A percentile compares a stretch with the other conserved stretches of the same genome.
phyloP scores from a whole-genome alignment of 2,329 filamentous ascomycete genomes.

The Alternaria sp. region DNA sequence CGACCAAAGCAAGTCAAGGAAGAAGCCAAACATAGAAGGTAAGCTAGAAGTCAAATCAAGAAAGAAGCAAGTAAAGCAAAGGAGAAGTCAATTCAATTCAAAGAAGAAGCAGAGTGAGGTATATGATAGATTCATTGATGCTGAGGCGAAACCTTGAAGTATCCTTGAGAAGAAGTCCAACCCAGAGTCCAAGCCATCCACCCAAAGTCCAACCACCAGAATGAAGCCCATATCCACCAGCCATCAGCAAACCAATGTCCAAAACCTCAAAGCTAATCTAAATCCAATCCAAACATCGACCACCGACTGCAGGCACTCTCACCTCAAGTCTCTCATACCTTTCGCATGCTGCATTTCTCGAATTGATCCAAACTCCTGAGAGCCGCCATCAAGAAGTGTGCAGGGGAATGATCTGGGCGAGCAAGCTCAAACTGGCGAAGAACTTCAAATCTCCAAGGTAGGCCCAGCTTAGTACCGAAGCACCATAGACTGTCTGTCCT shows the following conservation, averaged over 20 bases:
- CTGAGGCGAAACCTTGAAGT: constrained; percentile 3
- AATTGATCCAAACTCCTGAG: constrained; percentile 12
- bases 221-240: constrained; percentile 4
- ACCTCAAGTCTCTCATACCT: constrained; percentile 3
- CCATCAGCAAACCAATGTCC: constrained; percentile 3
- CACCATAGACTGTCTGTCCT: constrained; percentile 17
- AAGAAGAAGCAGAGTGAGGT: background rate
- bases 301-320: constrained; percentile 1
- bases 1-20: background rate
- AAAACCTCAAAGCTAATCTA: background rate
- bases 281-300: constrained; percentile 6
- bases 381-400: constrained; percentile 12
- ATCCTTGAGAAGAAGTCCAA: background rate
- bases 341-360: constrained; percentile 11
- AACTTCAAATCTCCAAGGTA: constrained; percentile 5
- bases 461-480: constrained; percentile 15
- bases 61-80: background rate
- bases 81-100: background rate
- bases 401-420: constrained; percentile 2
- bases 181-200: background rate
- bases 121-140: background rate
- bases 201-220: background rate
- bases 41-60: background rate
- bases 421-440: background rate
- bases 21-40: background rate